Conservation (phyloP, 305 asterid genomes). For the Fraxinus nigra region DNA sequence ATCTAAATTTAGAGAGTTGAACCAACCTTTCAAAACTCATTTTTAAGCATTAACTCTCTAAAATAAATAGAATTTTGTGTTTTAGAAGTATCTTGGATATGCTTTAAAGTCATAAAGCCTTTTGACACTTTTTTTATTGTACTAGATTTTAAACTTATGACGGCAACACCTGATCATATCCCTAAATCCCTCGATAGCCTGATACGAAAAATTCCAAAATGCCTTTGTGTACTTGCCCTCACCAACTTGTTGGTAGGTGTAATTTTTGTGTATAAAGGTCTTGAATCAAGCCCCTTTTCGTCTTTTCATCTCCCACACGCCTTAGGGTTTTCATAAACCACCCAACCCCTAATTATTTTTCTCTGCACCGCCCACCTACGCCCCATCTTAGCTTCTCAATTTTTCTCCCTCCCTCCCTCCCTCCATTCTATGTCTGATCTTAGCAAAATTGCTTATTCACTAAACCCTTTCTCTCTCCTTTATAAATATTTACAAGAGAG, state of each 20-base stretch:
- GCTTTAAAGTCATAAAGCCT: neutral
- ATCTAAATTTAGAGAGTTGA: too few relatives aligned
- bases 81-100: too few relatives aligned
- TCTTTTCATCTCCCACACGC: constrained; percentile 36
- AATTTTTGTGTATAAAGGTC: neutral
- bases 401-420: constrained; percentile 34
- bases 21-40: too few relatives aligned
- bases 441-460: neutral
- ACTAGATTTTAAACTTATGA: constrained; percentile 9
- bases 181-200: constrained; percentile 23
- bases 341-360: constrained; percentile 19
- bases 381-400: constrained; percentile 31
- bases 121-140: neutral
- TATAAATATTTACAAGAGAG: neutral
- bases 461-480: neutral
- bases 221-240: constrained; percentile 16
- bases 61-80: too few relatives aligned
- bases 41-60: too few relatives aligned
- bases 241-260: constrained; percentile 24
- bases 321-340: constrained; percentile 46
- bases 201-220: neutral
- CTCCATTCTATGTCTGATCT: constrained; percentile 23
- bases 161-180: constrained; percentile 39
- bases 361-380: neutral
- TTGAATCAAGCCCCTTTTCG: constrained; percentile 26